Percentiles rank a stretch among this genome's conserved stretches.
These are phyloP conservation scores for Fusarium chuoi DNA, from an alignment of 2,329 filamentous ascomycete genomes.

Conservation along the genomic window DNA sequence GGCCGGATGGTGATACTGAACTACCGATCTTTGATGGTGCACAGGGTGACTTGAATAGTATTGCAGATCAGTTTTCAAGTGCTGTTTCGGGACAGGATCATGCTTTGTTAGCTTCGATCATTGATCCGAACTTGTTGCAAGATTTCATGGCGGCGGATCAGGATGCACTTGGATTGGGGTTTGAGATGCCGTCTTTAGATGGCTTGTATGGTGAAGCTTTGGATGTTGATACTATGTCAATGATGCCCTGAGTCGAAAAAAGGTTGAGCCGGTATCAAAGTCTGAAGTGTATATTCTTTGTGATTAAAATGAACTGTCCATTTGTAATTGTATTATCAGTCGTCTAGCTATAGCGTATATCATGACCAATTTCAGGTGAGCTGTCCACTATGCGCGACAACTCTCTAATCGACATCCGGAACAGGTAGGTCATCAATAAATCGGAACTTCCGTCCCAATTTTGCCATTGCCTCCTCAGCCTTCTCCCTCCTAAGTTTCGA, in stretches of 20 bases:
- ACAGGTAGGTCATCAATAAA: constrained; percentile 17
- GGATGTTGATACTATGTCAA: not conserved
- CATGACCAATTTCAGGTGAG: no score
- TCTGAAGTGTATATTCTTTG: accelerated
- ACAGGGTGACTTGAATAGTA: not conserved
- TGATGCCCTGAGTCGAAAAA: not conserved
- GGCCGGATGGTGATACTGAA: not conserved
- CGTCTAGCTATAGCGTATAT: not conserved
- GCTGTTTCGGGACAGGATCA: constrained; percentile 3
- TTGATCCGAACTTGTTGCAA: not conserved
- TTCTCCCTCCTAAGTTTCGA: constrained; percentile 11
- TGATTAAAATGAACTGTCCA: not conserved
- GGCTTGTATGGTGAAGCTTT: not conserved
- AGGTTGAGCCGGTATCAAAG: no score
- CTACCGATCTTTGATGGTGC: not conserved
- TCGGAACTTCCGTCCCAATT: constrained; percentile 6
- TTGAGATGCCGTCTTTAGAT: not conserved
- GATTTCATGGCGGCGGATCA: constrained; percentile 8
- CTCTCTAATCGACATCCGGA: constrained; percentile 11
- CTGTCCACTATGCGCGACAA: accelerated
- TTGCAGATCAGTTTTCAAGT: not conserved
- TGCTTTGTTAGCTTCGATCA: not conserved
- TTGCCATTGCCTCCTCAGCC: constrained; percentile 18
- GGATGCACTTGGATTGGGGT: not conserved
- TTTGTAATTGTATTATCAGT: no score